Base-by-base conservation (phyloP, 116 monocot species). In the Papilionanthe hybrid region DNA sequence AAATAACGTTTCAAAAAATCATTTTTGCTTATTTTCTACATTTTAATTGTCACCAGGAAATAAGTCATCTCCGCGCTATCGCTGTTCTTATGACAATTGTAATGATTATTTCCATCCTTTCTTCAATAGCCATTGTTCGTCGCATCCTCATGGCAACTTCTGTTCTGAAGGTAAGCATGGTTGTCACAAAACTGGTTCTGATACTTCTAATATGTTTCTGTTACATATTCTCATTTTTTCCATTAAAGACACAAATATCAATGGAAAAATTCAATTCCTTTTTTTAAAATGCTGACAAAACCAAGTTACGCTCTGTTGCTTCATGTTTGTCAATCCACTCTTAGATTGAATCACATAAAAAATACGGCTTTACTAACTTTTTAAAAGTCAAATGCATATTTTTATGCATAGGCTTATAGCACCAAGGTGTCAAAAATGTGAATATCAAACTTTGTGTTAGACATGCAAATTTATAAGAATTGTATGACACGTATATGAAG, bases 61-160 rank as follows among this genome's bases (percentile, higher is more conserved):
- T 93, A 85, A 95, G 79, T 87, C 99, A 99, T 71, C 76, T 99
- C 74, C 99, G 89, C 75, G 90, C 87, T 74, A 80, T 85, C 56
- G 86, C 93, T 60, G 90, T 99, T 85, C 79, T 99, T n/a, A 95
- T 95, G 99, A 99, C 99, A 77, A 81, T 93, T 85, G 83, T 99
- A 49, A 99, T 99, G 99, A 82, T 90, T 79, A 81, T 95, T 81
- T 81, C 95, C 43, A 74, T 93, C 65, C 90, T 99, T 47, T 89
- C 92, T 72, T 95, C 99, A 17, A 89, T 99, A 78, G 99, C 99
- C 37, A 95, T 99, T 83, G 42, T 90, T 28, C 90, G 99, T 0
- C 95, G 99, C 72, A 95, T 99, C 41, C 88, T 99, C 18, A 93
- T 93, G 84, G 99, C 99, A 86, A 95, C 99, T 79, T 93, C 95